Conservation (phyloP, 345 rosid species). For the Cardamine chenopodiifolia region DNA sequence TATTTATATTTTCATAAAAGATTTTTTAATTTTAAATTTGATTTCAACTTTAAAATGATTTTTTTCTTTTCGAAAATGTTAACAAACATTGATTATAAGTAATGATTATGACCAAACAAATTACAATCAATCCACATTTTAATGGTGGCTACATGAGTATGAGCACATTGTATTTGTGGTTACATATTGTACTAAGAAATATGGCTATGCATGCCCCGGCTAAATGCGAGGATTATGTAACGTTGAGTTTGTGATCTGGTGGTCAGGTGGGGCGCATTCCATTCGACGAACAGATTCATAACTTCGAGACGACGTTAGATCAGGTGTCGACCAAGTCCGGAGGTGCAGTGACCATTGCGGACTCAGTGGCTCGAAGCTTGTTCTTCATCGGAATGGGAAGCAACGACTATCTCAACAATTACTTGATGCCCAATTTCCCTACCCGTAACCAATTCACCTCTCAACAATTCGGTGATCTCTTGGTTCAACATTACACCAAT, state of each 20-base stretch:
- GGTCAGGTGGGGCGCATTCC: conserved; percentile 89
- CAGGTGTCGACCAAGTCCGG: conserved; percentile 67
- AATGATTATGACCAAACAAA: background rate
- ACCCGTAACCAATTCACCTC: conserved; percentile 69
- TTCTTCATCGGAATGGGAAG: conserved; percentile 97
- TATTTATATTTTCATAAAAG: background rate
- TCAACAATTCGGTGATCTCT: conserved; percentile 70
- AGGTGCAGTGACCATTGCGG: conserved; percentile 60
- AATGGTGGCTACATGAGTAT: background rate
- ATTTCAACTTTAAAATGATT: background rate
- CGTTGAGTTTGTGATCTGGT: background rate
- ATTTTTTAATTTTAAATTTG: background rate
- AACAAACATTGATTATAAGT: background rate
- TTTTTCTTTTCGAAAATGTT: background rate
- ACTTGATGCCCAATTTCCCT: conserved; percentile 90
- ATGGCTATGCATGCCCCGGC: background rate
- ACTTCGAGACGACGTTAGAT: conserved; percentile 75
- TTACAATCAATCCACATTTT: background rate
- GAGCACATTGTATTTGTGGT: background rate
- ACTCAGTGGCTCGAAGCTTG: conserved; percentile 57
- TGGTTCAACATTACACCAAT: conserved; percentile 65
- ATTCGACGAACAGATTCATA: conserved; percentile 75
- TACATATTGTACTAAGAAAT: background rate
- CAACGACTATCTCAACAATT: conserved; percentile 94
- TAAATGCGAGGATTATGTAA: background rate